Evolutionary conservation across 2,329 filamentous ascomycete species (phyloP).

Genomic region (Chaetomium strumarium): DNA sequence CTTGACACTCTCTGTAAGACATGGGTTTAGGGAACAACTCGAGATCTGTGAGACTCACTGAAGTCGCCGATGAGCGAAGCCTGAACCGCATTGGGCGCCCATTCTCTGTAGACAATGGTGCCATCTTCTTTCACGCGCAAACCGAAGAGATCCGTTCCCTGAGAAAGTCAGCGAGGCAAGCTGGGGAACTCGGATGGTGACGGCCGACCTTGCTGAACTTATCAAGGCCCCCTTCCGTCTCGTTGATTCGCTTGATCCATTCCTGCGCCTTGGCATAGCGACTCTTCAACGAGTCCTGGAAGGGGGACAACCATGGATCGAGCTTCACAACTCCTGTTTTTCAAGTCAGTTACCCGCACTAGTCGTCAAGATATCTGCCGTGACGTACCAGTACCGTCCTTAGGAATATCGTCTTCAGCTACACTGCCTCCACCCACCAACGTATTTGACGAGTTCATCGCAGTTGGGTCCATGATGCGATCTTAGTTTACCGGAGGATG

Average conservation of each 20-base stretch:
- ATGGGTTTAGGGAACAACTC: constrained; percentile 17
- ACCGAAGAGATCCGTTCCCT: constrained; percentile 84
- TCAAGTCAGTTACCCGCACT: constrained; percentile 15
- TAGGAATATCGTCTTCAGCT: constrained; percentile 47
- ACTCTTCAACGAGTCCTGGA: constrained; percentile 67
- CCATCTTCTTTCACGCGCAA: constrained; percentile 76
- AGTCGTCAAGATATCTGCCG: background rate
- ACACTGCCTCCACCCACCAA: constrained; percentile 33
- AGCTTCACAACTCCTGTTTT: constrained; percentile 71
- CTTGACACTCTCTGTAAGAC: constrained; percentile 41
- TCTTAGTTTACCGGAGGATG: background rate
- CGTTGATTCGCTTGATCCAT: constrained; percentile 80
- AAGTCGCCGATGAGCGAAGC: constrained; percentile 92
- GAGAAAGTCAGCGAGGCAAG: constrained; percentile 4
- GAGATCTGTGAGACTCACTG: constrained; percentile 49
- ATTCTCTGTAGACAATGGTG: constrained; percentile 88
- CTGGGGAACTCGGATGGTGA: background rate
- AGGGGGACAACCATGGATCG: constrained; percentile 86
- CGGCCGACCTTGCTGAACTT: constrained; percentile 71
- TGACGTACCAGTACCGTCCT: constrained; percentile 64
- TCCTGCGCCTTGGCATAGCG: constrained; percentile 74
- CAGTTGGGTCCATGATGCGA: constrained; percentile 24
- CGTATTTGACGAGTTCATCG: constrained; percentile 40
- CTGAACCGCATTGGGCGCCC: constrained; percentile 83
- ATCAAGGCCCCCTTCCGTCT: constrained; percentile 80